Base-by-base conservation (phyloP, 1,284 basidiomycete species). In the Rhodotorula sp. region DNA sequence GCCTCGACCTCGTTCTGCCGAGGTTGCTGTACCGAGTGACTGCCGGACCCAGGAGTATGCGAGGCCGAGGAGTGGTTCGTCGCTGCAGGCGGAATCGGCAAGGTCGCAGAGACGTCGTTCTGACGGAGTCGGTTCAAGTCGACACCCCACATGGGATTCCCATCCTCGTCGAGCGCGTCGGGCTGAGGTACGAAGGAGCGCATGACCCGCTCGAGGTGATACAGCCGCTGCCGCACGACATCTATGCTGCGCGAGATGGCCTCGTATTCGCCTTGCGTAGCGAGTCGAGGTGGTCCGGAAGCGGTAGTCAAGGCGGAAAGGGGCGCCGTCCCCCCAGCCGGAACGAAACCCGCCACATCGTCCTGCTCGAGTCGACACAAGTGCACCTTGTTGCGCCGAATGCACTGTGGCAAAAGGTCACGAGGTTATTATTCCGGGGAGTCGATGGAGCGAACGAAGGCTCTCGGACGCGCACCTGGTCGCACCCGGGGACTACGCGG, bases 1-100 rank as follows among this genome's bases (percentile, higher is more conserved):
- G 74, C 73, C 44, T 75, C 74, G 8, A 73, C 69, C 58, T 75
- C 74, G 18, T 63, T 67, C 26, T 75, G 71, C 15, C 62, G 62
- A 17, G 51, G 42, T 42, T 24, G 46, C 6, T 15, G 46, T 14
- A 29, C n/a, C 12, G 30, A 2, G 30, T 46, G 20, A 1, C 0
- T 17, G 14, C 56, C 65, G 10, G 62, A 37, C 22, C 24, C 10
- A 18, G 37, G 45, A 17, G 37, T 37, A 20, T 18, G 29, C 22
- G 54, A 6, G 42, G 45, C 24, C 37, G 61, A 20, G 29, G 49
- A 7, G 61, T 18, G 45, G 7, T 15, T 26, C 26, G 51, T 29
- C 14, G n/a, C 17, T 45, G 17, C 60, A 22, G 7, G 26, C 45
- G 42, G 51, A 5, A 18, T 18, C 49, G 37, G 49, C 29, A 24